A percentile compares a stretch with the other conserved stretches of the same genome.
Evolutionary conservation across 305 asterid species (phyloP).

Genomic region (Fraxinus greggii): DNA sequence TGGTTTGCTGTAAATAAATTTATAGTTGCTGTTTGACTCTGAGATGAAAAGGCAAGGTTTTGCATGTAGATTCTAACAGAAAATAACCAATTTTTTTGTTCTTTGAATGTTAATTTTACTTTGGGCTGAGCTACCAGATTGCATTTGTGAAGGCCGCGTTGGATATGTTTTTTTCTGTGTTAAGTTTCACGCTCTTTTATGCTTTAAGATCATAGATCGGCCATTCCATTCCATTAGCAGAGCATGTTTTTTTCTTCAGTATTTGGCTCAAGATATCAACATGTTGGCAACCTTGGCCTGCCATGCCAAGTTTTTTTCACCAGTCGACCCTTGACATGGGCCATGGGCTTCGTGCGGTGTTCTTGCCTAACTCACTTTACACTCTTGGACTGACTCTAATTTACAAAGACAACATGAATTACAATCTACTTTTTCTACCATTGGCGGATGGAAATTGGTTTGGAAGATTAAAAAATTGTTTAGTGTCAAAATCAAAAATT

Average conservation of each 20-base stretch:
- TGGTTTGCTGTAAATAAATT: conserved; percentile 35
- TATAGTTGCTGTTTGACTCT: conserved; percentile 15
- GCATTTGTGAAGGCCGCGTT: background rate
- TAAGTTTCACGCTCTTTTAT: background rate
- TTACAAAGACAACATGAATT: background rate
- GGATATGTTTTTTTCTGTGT: background rate
- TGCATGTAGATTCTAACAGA: conserved; percentile 28
- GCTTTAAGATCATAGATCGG: background rate
- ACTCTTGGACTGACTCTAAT: background rate
- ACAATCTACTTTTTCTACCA: too few species aligned
- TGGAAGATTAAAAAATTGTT: too few species aligned
- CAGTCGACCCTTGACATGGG: background rate
- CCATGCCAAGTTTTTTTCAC: background rate
- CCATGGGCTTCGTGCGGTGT: background rate
- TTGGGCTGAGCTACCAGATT: background rate
- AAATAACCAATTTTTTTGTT: conserved; percentile 27
- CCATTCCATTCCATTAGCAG: background rate
- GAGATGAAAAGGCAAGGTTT: conserved; percentile 17
- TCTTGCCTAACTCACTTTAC: background rate
- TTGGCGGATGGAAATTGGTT: too few species aligned
- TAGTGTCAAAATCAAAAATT: too few species aligned
- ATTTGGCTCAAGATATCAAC: background rate
- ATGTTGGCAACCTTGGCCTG: background rate
- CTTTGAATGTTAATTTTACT: conserved; percentile 1
- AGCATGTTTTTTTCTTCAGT: background rate